Evolutionary conservation across 352 stramenopile species (phyloP), one percentile per base, ranked within the genome.

Genomic region (Globisporangium rhizosaccharum): DNA sequence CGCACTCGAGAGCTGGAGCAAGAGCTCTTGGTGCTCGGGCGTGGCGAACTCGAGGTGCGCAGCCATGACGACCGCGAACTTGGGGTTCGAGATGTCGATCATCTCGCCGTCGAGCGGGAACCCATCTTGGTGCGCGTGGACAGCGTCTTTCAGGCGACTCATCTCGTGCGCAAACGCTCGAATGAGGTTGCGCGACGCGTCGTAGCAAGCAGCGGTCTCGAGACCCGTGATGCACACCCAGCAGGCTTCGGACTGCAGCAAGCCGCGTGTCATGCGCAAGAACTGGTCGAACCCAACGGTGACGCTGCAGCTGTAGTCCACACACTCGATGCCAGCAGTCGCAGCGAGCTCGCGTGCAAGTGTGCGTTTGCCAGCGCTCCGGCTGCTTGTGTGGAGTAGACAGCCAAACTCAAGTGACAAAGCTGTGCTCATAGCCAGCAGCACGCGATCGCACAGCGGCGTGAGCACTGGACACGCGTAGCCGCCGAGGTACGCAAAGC

Each of bases 371-470:
- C 78, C 72, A 25, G 18, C 44, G 7, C 61, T 64, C 10, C 59
- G 62, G 20, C 3, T 59, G 17, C 53, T 56, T 2, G 67, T 71
- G 50, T 88, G 70, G 2, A 88, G 37, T 3, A 88, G 46, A 42
- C 72, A 66, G 10, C 81, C 79, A 14, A 75, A 58, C 61, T 88
- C 73, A 6, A 88, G 57, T 2, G 76, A 72, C 41, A 88, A 52
- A n/a, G 79, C 75, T 1, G 69, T 62, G 44, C 75, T 88, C 60
- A 90, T 77, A 2, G 67, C 73, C 3, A 88, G 41, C 18, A 90
- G 41, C 2, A 77, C 72, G 28, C 76, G 76, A 41, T 85, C 79
- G 44, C 76, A 86, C 10, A 90, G 47, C 42, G 81, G 79, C 57
- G 71, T 88, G 20, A 90, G 45, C 4, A 88, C 72, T 15, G 71